Conservation (phyloP, 2,329 filamentous ascomycete species). For the Penicillium occitanis region DNA sequence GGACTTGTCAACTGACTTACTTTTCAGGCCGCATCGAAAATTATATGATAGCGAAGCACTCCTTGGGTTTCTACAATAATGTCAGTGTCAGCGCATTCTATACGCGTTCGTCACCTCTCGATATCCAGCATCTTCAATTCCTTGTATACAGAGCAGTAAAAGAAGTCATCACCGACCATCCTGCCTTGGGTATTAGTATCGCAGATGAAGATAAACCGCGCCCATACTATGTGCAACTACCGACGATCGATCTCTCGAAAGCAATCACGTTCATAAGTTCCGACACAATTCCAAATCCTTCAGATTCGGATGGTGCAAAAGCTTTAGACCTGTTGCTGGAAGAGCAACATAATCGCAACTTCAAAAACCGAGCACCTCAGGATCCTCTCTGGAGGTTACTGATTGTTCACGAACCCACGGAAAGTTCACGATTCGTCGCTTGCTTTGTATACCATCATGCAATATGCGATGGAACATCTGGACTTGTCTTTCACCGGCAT, state of each 20-base stretch:
- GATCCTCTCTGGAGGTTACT: not conserved
- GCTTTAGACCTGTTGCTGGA: not conserved
- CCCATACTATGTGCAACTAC: not conserved
- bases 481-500: conserved; percentile 4
- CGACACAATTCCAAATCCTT: not conserved
- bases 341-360: not conserved
- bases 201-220: not conserved
- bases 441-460: conserved; percentile 11
- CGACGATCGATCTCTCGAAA: not conserved
- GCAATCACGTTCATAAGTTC: not conserved
- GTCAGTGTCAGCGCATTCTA: not conserved
- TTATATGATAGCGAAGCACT: not conserved
- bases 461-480: conserved; percentile 13
- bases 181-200: not conserved
- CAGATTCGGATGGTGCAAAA: not conserved
- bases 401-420: not conserved
- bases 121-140: not conserved
- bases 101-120: not conserved
- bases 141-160: not conserved
- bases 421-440: conserved; percentile 8
- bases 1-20: not conserved
- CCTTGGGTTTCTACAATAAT: not conserved
- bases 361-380: not conserved
- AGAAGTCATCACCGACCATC: not conserved
- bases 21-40: not conserved